These are phyloP conservation scores for Solanum lycopersicoides DNA, from an alignment of 257 asterid species.

Conservation along the genomic window DNA sequence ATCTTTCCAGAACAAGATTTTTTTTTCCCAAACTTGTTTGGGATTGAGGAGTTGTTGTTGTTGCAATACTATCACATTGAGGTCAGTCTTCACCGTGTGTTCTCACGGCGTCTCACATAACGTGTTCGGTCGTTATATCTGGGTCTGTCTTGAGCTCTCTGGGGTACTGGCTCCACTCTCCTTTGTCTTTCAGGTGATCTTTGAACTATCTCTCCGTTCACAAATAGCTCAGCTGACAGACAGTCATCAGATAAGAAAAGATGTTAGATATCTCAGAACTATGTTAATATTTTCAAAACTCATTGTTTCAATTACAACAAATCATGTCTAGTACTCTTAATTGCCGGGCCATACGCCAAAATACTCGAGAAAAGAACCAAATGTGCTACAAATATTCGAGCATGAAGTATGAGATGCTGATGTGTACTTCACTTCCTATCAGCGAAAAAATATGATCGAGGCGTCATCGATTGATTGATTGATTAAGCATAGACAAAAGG, in stretches of 20 bases:
- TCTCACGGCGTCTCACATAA: conserved; percentile 70
- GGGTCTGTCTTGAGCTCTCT: conserved; percentile 83
- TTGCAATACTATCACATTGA: neutral
- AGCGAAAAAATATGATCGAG: neutral
- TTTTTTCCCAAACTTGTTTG: neutral
- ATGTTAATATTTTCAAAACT: neutral
- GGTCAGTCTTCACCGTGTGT: conserved; percentile 29
- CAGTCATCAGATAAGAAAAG: neutral
- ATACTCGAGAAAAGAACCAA: neutral
- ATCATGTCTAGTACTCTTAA: neutral
- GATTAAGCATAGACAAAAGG: neutral
- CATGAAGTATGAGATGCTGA: neutral
- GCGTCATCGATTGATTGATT: neutral
- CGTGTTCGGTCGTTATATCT: conserved; percentile 90
- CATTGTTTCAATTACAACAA: neutral
- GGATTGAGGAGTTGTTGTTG: neutral
- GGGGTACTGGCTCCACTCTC: conserved; percentile 94
- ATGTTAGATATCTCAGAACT: neutral
- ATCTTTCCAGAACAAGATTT: neutral
- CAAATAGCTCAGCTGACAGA: conserved; percentile 68
- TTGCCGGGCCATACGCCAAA: neutral
- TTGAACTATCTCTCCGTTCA: conserved; percentile 86
- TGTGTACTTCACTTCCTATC: neutral
- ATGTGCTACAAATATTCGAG: neutral
- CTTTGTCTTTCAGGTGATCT: conserved; percentile 95